These are phyloP conservation scores for Ramularia endophylla DNA, from an alignment of 2,329 filamentous ascomycete genomes.

Conservation along the genomic window DNA sequence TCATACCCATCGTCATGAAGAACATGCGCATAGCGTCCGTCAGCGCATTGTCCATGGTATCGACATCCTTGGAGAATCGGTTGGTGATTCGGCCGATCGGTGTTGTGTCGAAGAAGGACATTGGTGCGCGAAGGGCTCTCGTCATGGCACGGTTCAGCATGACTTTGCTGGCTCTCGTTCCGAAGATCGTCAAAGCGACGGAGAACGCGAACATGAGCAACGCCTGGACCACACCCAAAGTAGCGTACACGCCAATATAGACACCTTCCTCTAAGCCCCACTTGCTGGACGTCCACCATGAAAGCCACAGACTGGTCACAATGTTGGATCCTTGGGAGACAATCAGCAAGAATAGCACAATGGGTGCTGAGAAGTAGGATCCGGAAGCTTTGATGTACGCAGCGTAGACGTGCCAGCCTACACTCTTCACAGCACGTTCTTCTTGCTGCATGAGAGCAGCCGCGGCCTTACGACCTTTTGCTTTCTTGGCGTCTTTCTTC, in stretches of 20 bases:
- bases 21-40: slow-evolving; percentile 91
- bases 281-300: slow-evolving; percentile 82
- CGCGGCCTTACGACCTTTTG: slow-evolving; percentile 44
- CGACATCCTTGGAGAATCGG: slow-evolving; percentile 90
- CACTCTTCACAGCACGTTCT: slow-evolving; percentile 66
- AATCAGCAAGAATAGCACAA: slow-evolving; percentile 59
- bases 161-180: slow-evolving; percentile 72
- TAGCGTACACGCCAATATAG: slow-evolving; percentile 61
- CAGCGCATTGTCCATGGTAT: slow-evolving; percentile 87
- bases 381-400: slow-evolving; percentile 74
- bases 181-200: slow-evolving; percentile 67
- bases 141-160: slow-evolving; percentile 78
- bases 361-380: slow-evolving; percentile 59
- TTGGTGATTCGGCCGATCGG: slow-evolving; percentile 93
- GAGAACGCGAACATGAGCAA: slow-evolving; percentile 76
- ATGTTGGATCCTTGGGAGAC: slow-evolving; percentile 80
- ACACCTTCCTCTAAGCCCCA: slow-evolving; percentile 60
- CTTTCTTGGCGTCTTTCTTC: slow-evolving; percentile 53
- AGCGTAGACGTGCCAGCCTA: slow-evolving; percentile 72
- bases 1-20: slow-evolving; percentile 76
- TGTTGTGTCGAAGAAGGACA: slow-evolving; percentile 96
- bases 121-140: slow-evolving; percentile 62
- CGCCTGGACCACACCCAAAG: slow-evolving; percentile 64
- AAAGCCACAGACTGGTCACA: slow-evolving; percentile 82
- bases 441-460: slow-evolving; percentile 65